Evolutionary conservation across 257 asterid species (phyloP), one percentile per base, ranked within the genome.

Genomic region (Oldenlandia corymbosa): DNA sequence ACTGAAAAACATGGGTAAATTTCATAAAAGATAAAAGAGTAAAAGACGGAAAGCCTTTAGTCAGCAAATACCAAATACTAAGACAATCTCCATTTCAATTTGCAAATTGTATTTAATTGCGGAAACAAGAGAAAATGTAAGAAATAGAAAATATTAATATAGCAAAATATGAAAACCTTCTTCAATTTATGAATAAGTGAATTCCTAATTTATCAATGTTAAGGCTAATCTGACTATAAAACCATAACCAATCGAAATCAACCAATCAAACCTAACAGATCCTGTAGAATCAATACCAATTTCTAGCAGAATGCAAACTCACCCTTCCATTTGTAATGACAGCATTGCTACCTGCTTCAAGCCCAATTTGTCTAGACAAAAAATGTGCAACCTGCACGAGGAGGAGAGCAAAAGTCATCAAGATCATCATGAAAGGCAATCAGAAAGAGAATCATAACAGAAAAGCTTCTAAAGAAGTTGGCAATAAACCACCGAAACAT

Each of bases 321-420:
- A 93, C 99, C 82, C 97, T 90, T 70, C 99, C 99, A 80, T 90
- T 93, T 69, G 99, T 93, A 78, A 93, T 82, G 75, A 93, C 95
- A 55, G 94, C 97, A 68, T 80, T 88, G 64, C 62, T 76, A 56
- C 95, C 95, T 73, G 16, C 51, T 75, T 83, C 95, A 76, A 87
- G 79, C 30, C 88, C 92, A 48, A 87, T 61, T 74, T 83, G 80
- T 77, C 85, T 77, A 80, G 76, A 81, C 65, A 87, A 75, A 82
- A 90, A 93, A 69, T 80, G 92, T 55, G 86, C 68, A 68, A 80
- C 96, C 99, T 93, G 92, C 83, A 84, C 48, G 66, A 67, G 46
- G 67, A 68, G 70, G 53, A 68, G 32, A 30, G 34, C 61, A 57
- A 70, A 71, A 34, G n/a, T 42, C 66, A 61, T 6, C 60, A 28